A percentile compares a stretch with the other conserved stretches of the same genome.
phyloP scores from a whole-genome alignment of 2,329 filamentous ascomycete genomes.

The Mycogone perniciosa region DNA sequence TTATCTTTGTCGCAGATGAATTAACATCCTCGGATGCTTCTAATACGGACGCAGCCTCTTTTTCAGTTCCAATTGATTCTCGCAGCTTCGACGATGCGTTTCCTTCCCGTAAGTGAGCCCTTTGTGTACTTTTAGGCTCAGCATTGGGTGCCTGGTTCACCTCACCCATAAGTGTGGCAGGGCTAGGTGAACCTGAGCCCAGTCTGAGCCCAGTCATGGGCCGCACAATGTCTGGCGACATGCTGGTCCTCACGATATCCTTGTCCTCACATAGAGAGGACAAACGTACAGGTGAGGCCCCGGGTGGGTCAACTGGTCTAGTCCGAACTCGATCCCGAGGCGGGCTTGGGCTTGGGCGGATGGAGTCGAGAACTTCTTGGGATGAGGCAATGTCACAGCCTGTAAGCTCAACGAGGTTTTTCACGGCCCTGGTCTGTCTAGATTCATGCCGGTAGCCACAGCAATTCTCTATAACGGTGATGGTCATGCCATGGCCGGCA shows the following conservation, averaged over 20 bases:
- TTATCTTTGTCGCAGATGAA: background rate
- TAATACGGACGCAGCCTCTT: background rate
- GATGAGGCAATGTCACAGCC: slow-evolving; percentile 61
- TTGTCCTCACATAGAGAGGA: slow-evolving; percentile 1
- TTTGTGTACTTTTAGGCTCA: background rate
- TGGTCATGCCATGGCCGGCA: slow-evolving; percentile 77
- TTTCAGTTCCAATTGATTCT: slow-evolving; percentile 12
- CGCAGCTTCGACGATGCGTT: slow-evolving; percentile 12
- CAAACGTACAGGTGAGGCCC: background rate
- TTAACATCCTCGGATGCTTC: too few species aligned
- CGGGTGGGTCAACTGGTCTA: slow-evolving; percentile 6
- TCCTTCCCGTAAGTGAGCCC: slow-evolving; percentile 12
- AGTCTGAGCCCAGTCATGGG: slow-evolving; percentile 28
- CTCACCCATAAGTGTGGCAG: slow-evolving; percentile 8
- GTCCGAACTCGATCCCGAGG: background rate
- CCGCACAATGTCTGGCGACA: slow-evolving; percentile 24
- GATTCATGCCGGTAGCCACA: slow-evolving; percentile 68
- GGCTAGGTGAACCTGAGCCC: slow-evolving; percentile 20
- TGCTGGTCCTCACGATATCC: slow-evolving; percentile 14
- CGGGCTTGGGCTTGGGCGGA: slow-evolving; percentile 17
- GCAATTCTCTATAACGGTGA: slow-evolving; percentile 83
- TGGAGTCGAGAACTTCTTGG: slow-evolving; percentile 45
- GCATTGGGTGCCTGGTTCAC: background rate
- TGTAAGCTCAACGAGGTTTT: slow-evolving; percentile 65
- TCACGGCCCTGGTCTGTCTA: slow-evolving; percentile 65